These are phyloP conservation scores for Eimeria sp. DNA, from an alignment of 169 alveolate genomes.

Conservation along the genomic window DNA sequence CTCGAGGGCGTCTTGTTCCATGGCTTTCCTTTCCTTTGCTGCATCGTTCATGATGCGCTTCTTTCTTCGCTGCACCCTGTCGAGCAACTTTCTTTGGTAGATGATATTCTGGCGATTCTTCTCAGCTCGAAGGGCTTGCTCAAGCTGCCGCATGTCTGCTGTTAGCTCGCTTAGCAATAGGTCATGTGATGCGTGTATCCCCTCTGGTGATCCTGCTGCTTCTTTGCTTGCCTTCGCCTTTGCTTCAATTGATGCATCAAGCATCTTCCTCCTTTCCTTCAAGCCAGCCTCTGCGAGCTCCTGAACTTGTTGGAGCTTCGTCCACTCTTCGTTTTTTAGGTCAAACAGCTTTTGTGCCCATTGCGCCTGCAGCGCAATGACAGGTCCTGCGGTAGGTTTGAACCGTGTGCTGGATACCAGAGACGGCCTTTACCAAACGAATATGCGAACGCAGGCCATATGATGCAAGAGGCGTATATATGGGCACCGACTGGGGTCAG, in stretches of 20 bases:
- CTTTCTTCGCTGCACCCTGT: conserved; percentile 46
- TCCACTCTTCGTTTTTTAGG: conserved; percentile 59
- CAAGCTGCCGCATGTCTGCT: conserved; percentile 59
- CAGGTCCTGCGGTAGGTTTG: background rate
- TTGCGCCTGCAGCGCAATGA: conserved; percentile 49
- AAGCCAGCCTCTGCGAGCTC: conserved; percentile 65
- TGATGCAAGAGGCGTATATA: background rate
- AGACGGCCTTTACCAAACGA: too few relatives aligned
- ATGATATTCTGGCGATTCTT: conserved; percentile 48
- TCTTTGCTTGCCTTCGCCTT: conserved; percentile 14
- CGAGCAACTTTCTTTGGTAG: conserved; percentile 26
- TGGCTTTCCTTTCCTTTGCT: conserved; percentile 47
- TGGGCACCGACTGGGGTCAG: background rate
- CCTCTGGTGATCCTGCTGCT: background rate
- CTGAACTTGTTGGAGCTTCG: conserved; percentile 50
- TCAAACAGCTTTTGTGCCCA: conserved; percentile 71
- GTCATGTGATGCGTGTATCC: conserved; percentile 8
- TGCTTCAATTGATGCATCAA: conserved; percentile 34
- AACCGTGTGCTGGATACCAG: background rate
- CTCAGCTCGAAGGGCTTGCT: conserved; percentile 38
- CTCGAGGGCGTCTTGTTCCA: conserved; percentile 47
- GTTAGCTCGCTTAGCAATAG: conserved; percentile 39
- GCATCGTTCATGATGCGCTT: conserved; percentile 43
- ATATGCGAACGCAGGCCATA: background rate
- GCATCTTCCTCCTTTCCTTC: conserved; percentile 60